phyloP scores from a whole-genome alignment of 202 grass and related monocot genomes.

The Zoysia matrella region DNA sequence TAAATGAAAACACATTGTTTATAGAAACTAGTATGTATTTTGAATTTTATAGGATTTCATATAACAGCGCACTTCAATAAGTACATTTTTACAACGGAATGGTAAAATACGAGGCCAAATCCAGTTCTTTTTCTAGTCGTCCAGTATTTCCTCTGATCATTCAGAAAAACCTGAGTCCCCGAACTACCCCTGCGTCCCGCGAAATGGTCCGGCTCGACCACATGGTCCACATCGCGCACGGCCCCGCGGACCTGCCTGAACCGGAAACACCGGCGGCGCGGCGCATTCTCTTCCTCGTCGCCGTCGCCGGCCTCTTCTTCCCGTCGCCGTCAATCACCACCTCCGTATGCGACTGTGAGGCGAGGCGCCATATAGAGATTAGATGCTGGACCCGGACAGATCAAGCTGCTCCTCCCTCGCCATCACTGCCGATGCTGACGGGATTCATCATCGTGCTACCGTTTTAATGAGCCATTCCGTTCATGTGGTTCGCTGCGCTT shows the following conservation, averaged over 20 bases:
- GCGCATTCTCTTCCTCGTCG: neutral
- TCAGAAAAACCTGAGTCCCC: neutral
- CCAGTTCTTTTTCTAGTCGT: too few relatives aligned
- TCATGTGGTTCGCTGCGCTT: neutral
- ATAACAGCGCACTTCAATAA: too few relatives aligned
- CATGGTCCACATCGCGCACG: neutral
- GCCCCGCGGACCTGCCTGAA: neutral
- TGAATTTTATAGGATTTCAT: too few relatives aligned
- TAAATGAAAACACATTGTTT: too few relatives aligned
- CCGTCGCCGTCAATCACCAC: neutral
- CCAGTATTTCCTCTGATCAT: neutral
- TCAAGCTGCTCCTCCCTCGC: neutral
- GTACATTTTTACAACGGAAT: too few relatives aligned
- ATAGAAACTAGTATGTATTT: too few relatives aligned
- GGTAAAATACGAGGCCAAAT: too few relatives aligned
- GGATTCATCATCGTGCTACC: neutral
- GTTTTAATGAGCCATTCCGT: neutral
- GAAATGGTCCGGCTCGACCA: constrained; percentile 24
- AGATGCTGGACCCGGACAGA: neutral
- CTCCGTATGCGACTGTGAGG: neutral
- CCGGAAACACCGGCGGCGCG: neutral
- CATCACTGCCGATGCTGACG: neutral
- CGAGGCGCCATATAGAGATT: too few relatives aligned
- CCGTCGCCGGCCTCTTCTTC: neutral
- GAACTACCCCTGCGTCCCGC: neutral